Evolutionary conservation across 805 yeast species (phyloP), one percentile per base, ranked within the genome.

Genomic region (Ogataea sp.): DNA sequence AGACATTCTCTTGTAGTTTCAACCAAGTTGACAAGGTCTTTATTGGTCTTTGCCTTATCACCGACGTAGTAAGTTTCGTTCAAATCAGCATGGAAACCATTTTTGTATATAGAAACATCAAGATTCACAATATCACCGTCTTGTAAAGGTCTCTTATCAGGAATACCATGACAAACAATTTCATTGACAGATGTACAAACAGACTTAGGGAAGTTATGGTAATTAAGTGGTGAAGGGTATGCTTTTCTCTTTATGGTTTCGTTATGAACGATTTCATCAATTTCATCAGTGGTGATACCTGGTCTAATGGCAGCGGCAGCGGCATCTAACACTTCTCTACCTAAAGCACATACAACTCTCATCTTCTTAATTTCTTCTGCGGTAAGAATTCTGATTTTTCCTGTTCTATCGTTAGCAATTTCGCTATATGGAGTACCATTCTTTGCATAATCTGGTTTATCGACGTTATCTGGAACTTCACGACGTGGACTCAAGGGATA

Each of bases 41-140:
- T 78, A 57, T 90, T 73, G n/a, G 77, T 63, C 49, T 71, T 78
- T 28, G 93, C 86, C 55, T 84, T 87, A 41, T 82, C 90, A 11
- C 97, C 98, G 23, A 93, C 95, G 55, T 93, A 93, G 61, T 89
- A 93, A 0, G 98, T 93, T 63, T 93, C 97, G 61, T 93, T 93
- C 58, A 93, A 68, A 62, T 93, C 98, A 8, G 96, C 82, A 64
- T 93, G 97, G 65, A 78, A 78, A 1, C 98, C 98, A 48, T 83
- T 75, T 61, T 83, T 76, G 65, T 74, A 93, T 39, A 93, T 61
- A 3, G 96, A 74, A 36, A 93, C 85, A 59, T 93, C 98, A 47
- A 93, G 67, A 57, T 93, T 93, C 44, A 93, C 74, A 49, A 93
- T 90, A 58, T 93, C 98, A 43, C 98, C 98, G 49, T 90, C 97